Evolutionary conservation across 2,329 filamentous ascomycete species (phyloP), one percentile per base, ranked within the genome.

Genomic region (Fusarium sp.): DNA sequence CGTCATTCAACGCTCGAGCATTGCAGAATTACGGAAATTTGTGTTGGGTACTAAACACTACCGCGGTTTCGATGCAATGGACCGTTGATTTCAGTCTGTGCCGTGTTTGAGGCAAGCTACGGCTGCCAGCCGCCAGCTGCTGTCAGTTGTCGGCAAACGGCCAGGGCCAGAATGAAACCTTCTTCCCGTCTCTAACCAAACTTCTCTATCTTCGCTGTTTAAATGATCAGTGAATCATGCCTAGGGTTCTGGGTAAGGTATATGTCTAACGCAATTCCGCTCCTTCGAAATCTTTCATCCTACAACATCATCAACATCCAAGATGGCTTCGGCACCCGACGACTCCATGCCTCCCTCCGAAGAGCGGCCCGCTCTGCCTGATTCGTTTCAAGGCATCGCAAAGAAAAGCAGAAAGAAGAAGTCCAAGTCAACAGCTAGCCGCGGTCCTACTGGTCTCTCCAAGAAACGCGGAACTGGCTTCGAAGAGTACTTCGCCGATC

Each of bases 401-500:
- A 72, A 58, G 52, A 20, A 46, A 17, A 71, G 69, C 23, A 76
- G 69, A 42, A 74, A 35, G 23, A 45, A 2, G 5, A 45, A 54
- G 6, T 69, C 49, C 6, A 76, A 67, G 40, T 58, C 67, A 11
- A 7, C 43, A 3, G 45, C 61, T 4, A 36, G 61, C 10, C 77
- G 80, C 20, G 82, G 81, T 4, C 78, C 79, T 20, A 81, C 80
- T 1, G 79, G 78, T n/a, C 72, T 79, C 46, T 75, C 78, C 47
- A 83, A 80, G 69, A 79, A 78, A 41, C 77, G 81, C 5, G 83
- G 83, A 9, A 91, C 87, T 8, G 92, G 92, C 0, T 94, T 94
- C 59, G 92, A 94, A 86, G 90, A 94, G 64, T 93, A 88, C 76
- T 96, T 88, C 75, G 89, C 91, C 14, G 95, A 98, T 76, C 85